A percentile compares a stretch with the other conserved stretches of the same genome.
Conservation (phyloP, 2,329 filamentous ascomycete genomes). For the Pseudocercospora eumusae region DNA sequence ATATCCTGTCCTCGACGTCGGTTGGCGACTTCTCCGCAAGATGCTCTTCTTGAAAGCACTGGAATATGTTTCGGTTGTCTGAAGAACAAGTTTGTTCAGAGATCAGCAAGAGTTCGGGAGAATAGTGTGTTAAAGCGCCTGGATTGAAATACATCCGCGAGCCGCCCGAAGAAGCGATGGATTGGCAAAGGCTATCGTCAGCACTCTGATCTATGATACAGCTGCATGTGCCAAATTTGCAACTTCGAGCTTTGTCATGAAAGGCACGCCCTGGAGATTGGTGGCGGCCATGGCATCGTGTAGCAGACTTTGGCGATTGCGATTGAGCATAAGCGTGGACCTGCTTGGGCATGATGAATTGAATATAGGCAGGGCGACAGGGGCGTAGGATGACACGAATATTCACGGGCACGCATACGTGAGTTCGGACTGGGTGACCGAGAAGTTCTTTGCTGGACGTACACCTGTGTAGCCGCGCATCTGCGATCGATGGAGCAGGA, state of each 20-base stretch:
- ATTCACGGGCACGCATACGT: background rate
- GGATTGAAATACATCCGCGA: background rate
- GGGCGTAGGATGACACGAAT: background rate
- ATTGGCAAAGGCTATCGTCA: background rate
- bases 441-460: background rate
- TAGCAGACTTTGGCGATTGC: background rate
- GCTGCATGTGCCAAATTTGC: background rate
- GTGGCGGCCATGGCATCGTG: background rate
- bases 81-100: background rate
- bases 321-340: background rate
- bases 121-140: background rate
- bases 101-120: background rate
- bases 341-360: background rate
- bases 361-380: background rate
- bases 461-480: background rate
- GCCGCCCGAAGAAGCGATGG: background rate
- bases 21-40: background rate
- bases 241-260: background rate
- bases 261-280: background rate
- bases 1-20: background rate
- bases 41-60: background rate
- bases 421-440: background rate
- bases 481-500: background rate
- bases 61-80: background rate
- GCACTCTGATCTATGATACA: background rate